phyloP scores from a whole-genome alignment of 2,329 filamentous ascomycete species.

The Colletotrichum coccodes region DNA sequence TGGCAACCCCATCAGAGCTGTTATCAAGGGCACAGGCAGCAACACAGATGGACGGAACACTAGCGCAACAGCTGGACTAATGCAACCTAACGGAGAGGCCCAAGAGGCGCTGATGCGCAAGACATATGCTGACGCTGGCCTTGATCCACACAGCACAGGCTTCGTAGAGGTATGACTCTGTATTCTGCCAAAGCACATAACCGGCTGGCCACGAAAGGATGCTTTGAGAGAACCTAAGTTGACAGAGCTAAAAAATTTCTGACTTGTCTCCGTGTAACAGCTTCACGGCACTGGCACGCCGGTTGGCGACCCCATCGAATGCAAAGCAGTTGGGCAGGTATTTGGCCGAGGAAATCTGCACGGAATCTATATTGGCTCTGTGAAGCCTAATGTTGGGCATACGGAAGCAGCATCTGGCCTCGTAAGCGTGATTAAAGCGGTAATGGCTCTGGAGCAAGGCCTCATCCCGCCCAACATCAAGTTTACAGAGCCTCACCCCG shows the following conservation, averaged over 20 bases:
- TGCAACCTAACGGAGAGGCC: conserved; percentile 46
- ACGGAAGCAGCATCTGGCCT: conserved; percentile 54
- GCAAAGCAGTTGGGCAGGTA: conserved; percentile 40
- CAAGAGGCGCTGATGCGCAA: conserved; percentile 43
- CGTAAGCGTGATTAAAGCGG: conserved; percentile 52
- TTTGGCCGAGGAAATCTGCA: conserved; percentile 35
- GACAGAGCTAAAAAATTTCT: conserved; percentile 37
- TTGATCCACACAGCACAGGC: neutral
- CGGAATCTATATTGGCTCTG: conserved; percentile 40
- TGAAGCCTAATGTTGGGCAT: conserved; percentile 54
- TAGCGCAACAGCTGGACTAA: conserved; percentile 42
- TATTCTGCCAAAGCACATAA: no score
- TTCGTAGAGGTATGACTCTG: conserved; percentile 13
- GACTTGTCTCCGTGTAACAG: neutral
- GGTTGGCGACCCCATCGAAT: conserved; percentile 58
- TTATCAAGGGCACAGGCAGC: conserved; percentile 41
- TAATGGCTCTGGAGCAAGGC: conserved; percentile 49
- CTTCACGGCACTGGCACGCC: conserved; percentile 51
- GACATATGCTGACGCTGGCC: neutral
- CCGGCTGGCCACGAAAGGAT: no score
- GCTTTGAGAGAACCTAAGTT: no score
- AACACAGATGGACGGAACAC: conserved; percentile 45
- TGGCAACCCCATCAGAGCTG: conserved; percentile 46
- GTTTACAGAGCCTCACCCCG: conserved; percentile 42
- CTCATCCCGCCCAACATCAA: conserved; percentile 51